These are phyloP conservation scores for Exophiala xenobiotica DNA, from an alignment of 2,329 filamentous ascomycete species.

Conservation along the genomic window DNA sequence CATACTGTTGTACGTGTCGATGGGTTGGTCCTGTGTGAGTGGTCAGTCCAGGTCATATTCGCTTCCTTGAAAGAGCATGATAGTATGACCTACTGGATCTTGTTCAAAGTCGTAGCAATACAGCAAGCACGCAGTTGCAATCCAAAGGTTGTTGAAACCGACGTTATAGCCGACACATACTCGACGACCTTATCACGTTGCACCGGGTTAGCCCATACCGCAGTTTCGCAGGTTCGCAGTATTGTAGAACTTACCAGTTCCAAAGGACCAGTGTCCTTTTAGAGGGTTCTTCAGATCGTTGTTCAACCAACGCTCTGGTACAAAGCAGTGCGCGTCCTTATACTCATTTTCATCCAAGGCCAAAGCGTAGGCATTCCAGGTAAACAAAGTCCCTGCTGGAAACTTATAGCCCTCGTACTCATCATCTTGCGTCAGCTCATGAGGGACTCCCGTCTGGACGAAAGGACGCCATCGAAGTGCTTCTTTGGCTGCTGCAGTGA, in stretches of 20 bases:
- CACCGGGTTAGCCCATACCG: background rate
- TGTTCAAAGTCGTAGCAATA: conserved; percentile 10
- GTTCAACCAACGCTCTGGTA: conserved; percentile 3
- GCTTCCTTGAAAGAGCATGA: too few species aligned
- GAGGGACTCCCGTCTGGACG: conserved; percentile 39
- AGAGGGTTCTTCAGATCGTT: conserved; percentile 10
- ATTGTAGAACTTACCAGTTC: background rate
- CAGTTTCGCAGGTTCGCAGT: too few species aligned
- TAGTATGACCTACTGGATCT: background rate
- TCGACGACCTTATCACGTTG: conserved; percentile 1
- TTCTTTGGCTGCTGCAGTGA: conserved; percentile 35
- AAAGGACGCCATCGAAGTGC: conserved; percentile 37
- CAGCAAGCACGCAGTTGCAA: background rate
- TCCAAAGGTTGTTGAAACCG: background rate
- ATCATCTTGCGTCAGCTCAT: conserved; percentile 24
- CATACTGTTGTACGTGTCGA: background rate
- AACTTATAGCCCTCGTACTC: conserved; percentile 48
- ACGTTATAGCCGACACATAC: conserved; percentile 6
- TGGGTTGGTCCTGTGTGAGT: background rate
- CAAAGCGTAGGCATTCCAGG: conserved; percentile 21
- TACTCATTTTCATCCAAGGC: background rate
- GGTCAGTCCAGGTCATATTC: background rate
- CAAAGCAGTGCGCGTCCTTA: conserved; percentile 1
- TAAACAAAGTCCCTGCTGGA: conserved; percentile 48
- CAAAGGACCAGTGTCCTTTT: conserved; percentile 1